These are phyloP conservation scores for Chlorella variabilis DNA, from an alignment of 163 green algal species.

Conservation along the genomic window DNA sequence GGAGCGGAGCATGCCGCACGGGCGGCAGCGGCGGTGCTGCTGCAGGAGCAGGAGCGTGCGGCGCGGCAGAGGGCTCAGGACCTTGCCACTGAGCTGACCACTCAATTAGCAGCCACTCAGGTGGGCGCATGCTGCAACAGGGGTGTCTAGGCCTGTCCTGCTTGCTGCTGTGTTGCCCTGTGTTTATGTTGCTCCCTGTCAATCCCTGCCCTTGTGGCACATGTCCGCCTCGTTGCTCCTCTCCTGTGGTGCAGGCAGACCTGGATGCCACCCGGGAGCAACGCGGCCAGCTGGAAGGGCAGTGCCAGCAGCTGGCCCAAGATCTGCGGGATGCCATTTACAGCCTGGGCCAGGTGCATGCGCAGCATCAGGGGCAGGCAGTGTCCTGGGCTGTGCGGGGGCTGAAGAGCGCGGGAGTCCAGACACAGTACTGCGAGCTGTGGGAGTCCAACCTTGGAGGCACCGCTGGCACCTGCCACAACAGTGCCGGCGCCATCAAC, in stretches of 20 bases:
- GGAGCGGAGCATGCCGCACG: background rate
- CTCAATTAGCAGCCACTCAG: background rate
- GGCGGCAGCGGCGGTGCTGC: background rate
- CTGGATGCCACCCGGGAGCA: background rate
- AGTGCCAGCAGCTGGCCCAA: background rate
- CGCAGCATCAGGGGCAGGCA: background rate
- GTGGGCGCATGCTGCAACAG: too few species aligned
- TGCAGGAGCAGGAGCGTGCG: slow-evolving; percentile 14
- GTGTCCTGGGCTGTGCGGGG: slow-evolving; percentile 9
- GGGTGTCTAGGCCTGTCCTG: too few species aligned
- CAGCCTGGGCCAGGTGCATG: background rate
- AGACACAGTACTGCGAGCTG: slow-evolving; percentile 37
- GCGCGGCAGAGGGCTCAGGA: slow-evolving; percentile 24
- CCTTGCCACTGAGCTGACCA: background rate
- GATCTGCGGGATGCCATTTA: slow-evolving; percentile 30
- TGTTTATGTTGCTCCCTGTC: background rate
- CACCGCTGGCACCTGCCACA: background rate
- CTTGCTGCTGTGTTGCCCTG: too few species aligned
- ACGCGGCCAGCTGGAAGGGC: background rate
- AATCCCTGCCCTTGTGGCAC: too few species aligned
- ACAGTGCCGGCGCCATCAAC: background rate
- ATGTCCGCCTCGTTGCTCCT: too few species aligned
- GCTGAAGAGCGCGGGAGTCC: background rate
- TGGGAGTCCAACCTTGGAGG: background rate
- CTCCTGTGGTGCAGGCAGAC: slow-evolving; percentile 28